Conservation (phyloP, 495 filamentous ascomycete genomes). For the Xylaria grammica region DNA sequence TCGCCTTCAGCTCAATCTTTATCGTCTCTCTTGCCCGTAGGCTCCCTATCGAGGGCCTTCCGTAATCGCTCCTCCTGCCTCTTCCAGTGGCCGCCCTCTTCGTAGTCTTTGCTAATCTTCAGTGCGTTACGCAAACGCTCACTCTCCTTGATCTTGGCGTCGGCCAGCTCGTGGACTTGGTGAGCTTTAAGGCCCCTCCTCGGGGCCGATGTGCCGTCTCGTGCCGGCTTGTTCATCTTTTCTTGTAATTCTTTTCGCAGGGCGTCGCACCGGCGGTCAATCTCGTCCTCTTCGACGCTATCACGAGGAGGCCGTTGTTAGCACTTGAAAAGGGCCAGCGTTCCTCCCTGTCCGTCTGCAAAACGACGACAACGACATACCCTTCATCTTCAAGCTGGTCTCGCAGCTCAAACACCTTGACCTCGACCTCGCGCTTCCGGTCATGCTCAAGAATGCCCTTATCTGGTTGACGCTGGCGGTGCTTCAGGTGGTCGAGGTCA, state of each 20-base stretch:
- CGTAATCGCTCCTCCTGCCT: conserved; percentile 72
- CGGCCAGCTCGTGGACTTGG: conserved; percentile 94
- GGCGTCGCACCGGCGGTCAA: conserved; percentile 68
- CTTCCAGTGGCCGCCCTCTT: conserved; percentile 81
- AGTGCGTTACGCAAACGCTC: conserved; percentile 87
- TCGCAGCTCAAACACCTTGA: conserved; percentile 87
- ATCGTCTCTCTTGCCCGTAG: conserved; percentile 40
- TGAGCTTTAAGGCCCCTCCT: conserved; percentile 76
- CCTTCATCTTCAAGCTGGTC: conserved; percentile 91
- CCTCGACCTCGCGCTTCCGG: conserved; percentile 82
- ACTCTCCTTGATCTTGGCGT: conserved; percentile 95
- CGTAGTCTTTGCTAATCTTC: conserved; percentile 85
- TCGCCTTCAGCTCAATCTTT: conserved; percentile 9
- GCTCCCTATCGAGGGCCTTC: conserved; percentile 57
- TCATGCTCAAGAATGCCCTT: conserved; percentile 93
- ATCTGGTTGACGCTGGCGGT: conserved; percentile 84
- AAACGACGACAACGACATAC: conserved; percentile 35
- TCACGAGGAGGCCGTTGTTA: conserved; percentile 1
- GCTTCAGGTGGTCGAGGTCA: conserved; percentile 64
- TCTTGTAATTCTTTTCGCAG: conserved; percentile 67
- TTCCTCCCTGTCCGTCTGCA: too few relatives aligned
- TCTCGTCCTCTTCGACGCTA: conserved; percentile 80
- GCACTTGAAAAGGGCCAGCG: neutral
- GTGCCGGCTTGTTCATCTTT: conserved; percentile 51
- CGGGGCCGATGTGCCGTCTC: conserved; percentile 39